Percentiles rank a stretch among this genome's conserved stretches.
Evolutionary conservation across 148 eudicot species (phyloP).

Genomic region (Fagopyrum tataricum): DNA sequence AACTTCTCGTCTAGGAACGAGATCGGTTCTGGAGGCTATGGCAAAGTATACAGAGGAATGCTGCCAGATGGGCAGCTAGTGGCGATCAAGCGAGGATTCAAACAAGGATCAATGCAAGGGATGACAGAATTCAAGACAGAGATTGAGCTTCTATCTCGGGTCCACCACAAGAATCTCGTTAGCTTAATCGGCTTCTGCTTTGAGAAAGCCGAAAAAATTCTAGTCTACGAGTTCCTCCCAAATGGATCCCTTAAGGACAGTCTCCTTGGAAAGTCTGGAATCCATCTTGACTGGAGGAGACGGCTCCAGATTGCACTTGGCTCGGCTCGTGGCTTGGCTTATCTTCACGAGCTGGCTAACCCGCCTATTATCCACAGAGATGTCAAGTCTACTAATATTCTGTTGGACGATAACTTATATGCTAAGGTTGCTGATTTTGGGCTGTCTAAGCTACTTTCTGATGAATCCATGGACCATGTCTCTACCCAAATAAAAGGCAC

Average conservation of each 20-base stretch:
- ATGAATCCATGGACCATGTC: constrained; percentile 56
- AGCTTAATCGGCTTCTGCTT: constrained; percentile 82
- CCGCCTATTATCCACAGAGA: constrained; percentile 96
- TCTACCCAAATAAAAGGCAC: constrained; percentile 99
- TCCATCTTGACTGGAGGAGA: constrained; percentile 82
- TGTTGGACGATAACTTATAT: constrained; percentile 69
- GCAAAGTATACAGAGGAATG: constrained; percentile 62
- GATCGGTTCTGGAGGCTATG: constrained; percentile 13
- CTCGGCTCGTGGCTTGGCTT: constrained; percentile 87
- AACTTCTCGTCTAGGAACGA: constrained; percentile 4
- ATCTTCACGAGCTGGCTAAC: constrained; percentile 83
- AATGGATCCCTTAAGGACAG: constrained; percentile 85
- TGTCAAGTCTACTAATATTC: constrained; percentile 81
- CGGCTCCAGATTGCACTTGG: constrained; percentile 79
- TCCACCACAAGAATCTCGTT: constrained; percentile 92
- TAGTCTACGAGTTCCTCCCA: constrained; percentile 86
- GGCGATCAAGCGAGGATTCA: constrained; percentile 78
- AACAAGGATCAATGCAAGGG: constrained; percentile 78
- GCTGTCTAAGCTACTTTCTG: constrained; percentile 75
- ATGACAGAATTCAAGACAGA: constrained; percentile 89
- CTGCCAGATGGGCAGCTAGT: constrained; percentile 59
- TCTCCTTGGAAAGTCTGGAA: constrained; percentile 71
- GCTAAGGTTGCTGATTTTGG: constrained; percentile 97
- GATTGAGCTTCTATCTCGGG: constrained; percentile 89
- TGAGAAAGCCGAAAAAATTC: constrained; percentile 80